Evolutionary conservation across 306 rosid species (phyloP).

Genomic region (Urtica urens): DNA sequence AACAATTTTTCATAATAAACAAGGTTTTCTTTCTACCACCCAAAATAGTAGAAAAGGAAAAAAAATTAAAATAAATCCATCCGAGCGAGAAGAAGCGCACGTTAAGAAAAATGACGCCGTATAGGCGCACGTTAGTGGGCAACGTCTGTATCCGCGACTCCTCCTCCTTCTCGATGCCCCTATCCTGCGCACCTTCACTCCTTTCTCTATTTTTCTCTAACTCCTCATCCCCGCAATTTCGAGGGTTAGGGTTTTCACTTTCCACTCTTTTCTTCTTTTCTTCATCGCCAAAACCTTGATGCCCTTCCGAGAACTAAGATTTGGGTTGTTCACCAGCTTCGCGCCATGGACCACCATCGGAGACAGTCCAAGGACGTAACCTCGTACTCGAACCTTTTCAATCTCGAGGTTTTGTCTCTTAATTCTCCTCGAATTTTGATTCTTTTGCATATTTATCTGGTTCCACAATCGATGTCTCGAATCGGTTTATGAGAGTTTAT

Average conservation of each 20-base stretch:
- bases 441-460: too few relatives aligned
- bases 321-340: conserved; percentile 3
- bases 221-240: conserved; percentile 8
- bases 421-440: neutral
- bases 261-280: conserved; percentile 7
- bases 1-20: too few relatives aligned
- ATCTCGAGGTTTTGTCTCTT: conserved; percentile 53
- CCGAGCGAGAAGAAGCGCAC: conserved; percentile 19
- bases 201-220: neutral
- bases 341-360: conserved; percentile 58
- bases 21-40: too few relatives aligned
- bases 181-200: conserved; percentile 12
- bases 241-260: conserved; percentile 22
- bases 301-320: conserved; percentile 24
- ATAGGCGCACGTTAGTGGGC: conserved; percentile 24
- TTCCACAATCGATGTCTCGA: conserved; percentile 3
- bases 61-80: neutral
- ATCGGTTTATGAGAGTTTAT: conserved; percentile 2
- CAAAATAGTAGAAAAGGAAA: too few relatives aligned
- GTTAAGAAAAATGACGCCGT: conserved; percentile 22
- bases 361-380: conserved; percentile 46
- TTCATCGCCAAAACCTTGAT: conserved; percentile 17
- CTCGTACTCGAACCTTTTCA: conserved; percentile 61
- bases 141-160: conserved; percentile 21
- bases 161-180: conserved; percentile 2